Evolutionary conservation across 2,329 filamentous ascomycete genomes (phyloP).

Genomic region (Fusarium sp.): DNA sequence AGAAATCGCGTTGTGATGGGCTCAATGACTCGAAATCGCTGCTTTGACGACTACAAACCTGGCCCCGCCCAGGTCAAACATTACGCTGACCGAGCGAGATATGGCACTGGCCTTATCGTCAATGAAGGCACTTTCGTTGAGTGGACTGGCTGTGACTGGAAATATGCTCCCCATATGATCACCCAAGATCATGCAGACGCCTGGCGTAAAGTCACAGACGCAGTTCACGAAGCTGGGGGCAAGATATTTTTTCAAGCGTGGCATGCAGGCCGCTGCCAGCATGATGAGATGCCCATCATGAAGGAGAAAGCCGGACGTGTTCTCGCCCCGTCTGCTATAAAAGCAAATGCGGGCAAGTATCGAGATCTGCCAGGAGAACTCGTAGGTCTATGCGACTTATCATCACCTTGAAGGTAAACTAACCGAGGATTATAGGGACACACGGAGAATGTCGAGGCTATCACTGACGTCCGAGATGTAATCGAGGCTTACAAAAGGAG

Average conservation of each 20-base stretch:
- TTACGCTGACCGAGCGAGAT: constrained; percentile 13
- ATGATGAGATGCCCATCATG: constrained; percentile 17
- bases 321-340: constrained; percentile 18
- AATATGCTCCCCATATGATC: constrained; percentile 1
- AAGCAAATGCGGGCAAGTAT: constrained; percentile 11
- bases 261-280: constrained; percentile 24
- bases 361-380: constrained; percentile 7
- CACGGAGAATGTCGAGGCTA: constrained; percentile 2
- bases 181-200: constrained; percentile 3
- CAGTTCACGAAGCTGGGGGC: not conserved
- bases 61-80: constrained; percentile 6
- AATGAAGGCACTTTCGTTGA: constrained; percentile 18
- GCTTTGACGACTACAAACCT: constrained; percentile 16
- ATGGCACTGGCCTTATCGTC: constrained; percentile 6
- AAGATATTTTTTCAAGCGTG: constrained; percentile 29
- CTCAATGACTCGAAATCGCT: constrained; percentile 32
- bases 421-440: constrained; percentile 3
- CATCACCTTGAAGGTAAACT: accelerated
- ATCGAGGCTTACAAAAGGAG: not conserved
- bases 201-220: not conserved
- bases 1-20: constrained; percentile 30
- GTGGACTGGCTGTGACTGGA: constrained; percentile 19
- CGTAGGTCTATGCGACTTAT: not conserved
- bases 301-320: not conserved
- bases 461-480: not conserved